Evolutionary conservation across 2,329 filamentous ascomycete genomes (phyloP).

Genomic region (Talaromyces pinophilus): DNA sequence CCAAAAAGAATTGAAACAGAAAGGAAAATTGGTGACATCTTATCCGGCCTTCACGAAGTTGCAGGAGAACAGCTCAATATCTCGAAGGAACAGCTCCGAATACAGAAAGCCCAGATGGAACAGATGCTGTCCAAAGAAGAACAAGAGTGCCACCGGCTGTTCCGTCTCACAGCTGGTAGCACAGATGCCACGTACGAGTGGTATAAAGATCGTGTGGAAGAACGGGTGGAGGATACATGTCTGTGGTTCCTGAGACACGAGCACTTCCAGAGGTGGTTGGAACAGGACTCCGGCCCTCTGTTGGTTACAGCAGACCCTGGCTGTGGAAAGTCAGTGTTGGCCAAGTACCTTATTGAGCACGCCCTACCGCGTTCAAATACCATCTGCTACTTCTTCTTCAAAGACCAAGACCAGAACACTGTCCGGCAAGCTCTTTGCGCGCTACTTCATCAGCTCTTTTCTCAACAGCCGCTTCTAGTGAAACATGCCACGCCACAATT

Average conservation of each 20-base stretch:
- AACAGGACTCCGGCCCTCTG: slow-evolving; percentile 15
- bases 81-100: too few relatives aligned
- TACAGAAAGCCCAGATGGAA: too few relatives aligned
- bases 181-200: slow-evolving; percentile 15
- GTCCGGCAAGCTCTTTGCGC: slow-evolving; percentile 42
- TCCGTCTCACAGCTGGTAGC: slow-evolving; percentile 13
- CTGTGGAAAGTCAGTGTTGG: slow-evolving; percentile 21
- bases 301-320: slow-evolving; percentile 22
- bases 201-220: slow-evolving; percentile 31
- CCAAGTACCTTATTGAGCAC: slow-evolving; percentile 13
- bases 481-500: too few relatives aligned
- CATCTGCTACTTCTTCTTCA: slow-evolving; percentile 51
- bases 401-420: slow-evolving; percentile 42
- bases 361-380: slow-evolving; percentile 35
- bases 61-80: too few relatives aligned
- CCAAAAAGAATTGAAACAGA: too few relatives aligned
- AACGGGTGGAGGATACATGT: slow-evolving; percentile 36
- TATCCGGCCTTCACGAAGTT: too few relatives aligned
- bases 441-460: slow-evolving; percentile 45
- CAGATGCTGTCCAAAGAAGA: slow-evolving; percentile 10
- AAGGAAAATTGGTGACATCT: too few relatives aligned
- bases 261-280: slow-evolving; percentile 22
- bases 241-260: slow-evolving; percentile 28
- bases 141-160: slow-evolving; percentile 19
- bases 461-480: too few relatives aligned